Evolutionary conservation across 768 basidiomycete species (phyloP).

Genomic region (Clitopilus hobsonii): DNA sequence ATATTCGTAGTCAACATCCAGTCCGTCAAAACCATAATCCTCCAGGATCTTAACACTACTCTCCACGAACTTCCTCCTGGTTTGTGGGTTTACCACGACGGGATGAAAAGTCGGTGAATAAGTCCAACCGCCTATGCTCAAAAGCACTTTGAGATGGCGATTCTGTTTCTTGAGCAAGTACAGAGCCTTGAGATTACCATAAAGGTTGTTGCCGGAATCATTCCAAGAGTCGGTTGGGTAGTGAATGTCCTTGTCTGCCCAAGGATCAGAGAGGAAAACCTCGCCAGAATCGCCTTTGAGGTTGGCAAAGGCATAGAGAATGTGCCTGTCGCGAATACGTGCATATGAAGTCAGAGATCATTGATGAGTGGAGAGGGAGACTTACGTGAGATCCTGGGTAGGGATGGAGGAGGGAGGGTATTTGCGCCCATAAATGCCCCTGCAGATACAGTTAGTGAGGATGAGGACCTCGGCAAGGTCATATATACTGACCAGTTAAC

Average conservation of each 20-base stretch:
- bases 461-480: neutral
- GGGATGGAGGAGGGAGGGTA: conserved; percentile 87
- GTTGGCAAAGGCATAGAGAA: conserved; percentile 93
- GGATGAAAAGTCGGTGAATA: conserved; percentile 87
- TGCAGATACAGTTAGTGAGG: conserved; percentile 18
- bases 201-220: conserved; percentile 84
- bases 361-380: conserved; percentile 8
- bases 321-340: conserved; percentile 47
- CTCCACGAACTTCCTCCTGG: conserved; percentile 74
- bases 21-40: conserved; percentile 88
- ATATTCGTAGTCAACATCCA: conserved; percentile 94
- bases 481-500: conserved; percentile 61
- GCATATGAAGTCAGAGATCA: conserved; percentile 6
- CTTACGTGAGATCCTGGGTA: conserved; percentile 78
- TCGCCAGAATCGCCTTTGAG: conserved; percentile 79
- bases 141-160: conserved; percentile 71
- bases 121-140: conserved; percentile 96
- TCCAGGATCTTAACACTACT: conserved; percentile 78
- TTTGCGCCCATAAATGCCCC: conserved; percentile 95
- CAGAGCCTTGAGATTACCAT: conserved; percentile 93
- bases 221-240: conserved; percentile 96
- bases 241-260: conserved; percentile 98
- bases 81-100: conserved; percentile 59
- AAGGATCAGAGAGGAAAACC: conserved; percentile 82
- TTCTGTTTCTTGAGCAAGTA: conserved; percentile 87